phyloP scores from a whole-genome alignment of 2,329 filamentous ascomycete genomes.

The Thelonectria rubi region DNA sequence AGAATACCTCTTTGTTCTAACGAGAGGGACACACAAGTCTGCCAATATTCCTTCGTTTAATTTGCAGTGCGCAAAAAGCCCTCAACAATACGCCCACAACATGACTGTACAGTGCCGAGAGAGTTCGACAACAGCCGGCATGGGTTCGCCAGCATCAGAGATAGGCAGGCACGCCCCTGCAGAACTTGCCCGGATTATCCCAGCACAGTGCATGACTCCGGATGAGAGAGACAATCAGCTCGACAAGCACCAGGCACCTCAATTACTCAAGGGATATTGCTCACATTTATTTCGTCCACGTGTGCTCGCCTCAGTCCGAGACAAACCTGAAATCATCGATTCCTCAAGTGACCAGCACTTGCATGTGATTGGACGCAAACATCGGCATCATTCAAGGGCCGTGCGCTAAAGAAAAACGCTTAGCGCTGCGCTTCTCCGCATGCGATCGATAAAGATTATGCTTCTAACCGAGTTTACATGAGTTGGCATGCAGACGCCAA shows the following conservation, averaged over 20 bases:
- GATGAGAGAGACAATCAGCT: neutral
- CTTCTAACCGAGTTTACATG: conserved; percentile 5
- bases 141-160: conserved; percentile 1
- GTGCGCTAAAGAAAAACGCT: conserved; percentile 2
- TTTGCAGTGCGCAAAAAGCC: neutral
- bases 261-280: no score
- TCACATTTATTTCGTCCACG: neutral
- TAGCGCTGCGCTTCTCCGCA: conserved; percentile 9
- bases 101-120: conserved; percentile 22
- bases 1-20: no score
- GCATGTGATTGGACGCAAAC: conserved; percentile 15
- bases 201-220: neutral
- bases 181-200: conserved; percentile 3
- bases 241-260: neutral
- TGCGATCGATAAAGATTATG: conserved; percentile 13
- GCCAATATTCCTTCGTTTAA: no score
- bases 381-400: conserved; percentile 9
- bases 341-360: neutral
- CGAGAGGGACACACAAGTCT: neutral
- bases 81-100: conserved; percentile 9
- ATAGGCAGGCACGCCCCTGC: conserved; percentile 6
- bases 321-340: neutral
- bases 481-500: neutral
- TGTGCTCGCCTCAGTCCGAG: neutral
- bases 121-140: neutral